Conservation (phyloP, 768 basidiomycete species). For the Cyclocybe aegerita region DNA sequence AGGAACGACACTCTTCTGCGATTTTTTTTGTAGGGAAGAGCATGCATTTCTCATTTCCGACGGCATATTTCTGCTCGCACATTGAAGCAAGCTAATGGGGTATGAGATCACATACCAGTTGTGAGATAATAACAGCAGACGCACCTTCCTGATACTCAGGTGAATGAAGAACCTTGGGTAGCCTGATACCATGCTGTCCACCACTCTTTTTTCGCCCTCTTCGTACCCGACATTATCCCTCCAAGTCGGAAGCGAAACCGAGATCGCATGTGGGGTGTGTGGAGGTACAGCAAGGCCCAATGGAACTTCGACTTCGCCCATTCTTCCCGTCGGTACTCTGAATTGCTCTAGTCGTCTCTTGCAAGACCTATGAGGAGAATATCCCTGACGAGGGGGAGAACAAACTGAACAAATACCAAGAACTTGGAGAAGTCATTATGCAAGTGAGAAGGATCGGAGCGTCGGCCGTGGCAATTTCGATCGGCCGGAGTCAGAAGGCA, state of each 20-base stretch:
- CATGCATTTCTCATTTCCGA: conserved; percentile 70
- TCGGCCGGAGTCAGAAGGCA: conserved; percentile 6
- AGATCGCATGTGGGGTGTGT: conserved; percentile 84
- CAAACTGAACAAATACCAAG: background rate
- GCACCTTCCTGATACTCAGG: conserved; percentile 77
- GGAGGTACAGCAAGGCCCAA: conserved; percentile 61
- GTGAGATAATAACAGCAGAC: conserved; percentile 14
- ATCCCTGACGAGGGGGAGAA: background rate
- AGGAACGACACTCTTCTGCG: conserved; percentile 75
- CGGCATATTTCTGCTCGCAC: conserved; percentile 78
- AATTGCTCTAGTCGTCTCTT: background rate
- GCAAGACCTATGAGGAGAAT: too few relatives aligned
- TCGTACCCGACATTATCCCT: conserved; percentile 90
- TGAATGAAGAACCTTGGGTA: conserved; percentile 97
- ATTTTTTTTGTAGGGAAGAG: conserved; percentile 73
- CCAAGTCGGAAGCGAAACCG: conserved; percentile 95
- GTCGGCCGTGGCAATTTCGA: conserved; percentile 13
- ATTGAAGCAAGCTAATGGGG: conserved; percentile 65
- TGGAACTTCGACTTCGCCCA: conserved; percentile 24
- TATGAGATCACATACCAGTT: background rate
- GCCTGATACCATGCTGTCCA: conserved; percentile 80
- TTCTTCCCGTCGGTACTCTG: background rate
- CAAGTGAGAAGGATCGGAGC: conserved; percentile 3
- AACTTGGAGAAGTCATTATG: background rate
- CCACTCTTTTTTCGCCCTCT: conserved; percentile 78